Evolutionary conservation across 208 protist genomes (phyloP).

Genomic region (Leishmania martiniquensis): DNA sequence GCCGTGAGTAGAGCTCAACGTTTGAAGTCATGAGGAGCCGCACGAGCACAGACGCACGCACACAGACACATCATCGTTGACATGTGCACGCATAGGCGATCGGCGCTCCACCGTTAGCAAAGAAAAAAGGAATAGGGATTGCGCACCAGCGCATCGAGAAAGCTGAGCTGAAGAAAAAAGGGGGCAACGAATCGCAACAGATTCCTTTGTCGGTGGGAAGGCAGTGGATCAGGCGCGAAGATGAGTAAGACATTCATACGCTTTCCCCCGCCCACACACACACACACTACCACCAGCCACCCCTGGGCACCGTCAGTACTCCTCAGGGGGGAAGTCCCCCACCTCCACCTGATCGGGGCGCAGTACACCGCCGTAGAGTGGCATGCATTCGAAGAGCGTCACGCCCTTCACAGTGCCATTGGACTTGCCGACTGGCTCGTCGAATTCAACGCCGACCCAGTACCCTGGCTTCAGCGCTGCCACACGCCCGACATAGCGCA

Average conservation of each 20-base stretch:
- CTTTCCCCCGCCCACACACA: background rate
- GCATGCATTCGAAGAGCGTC: slow-evolving; percentile 86
- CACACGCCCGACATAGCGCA: slow-evolving; percentile 89
- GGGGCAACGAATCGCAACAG: too few species aligned
- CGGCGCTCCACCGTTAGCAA: too few species aligned
- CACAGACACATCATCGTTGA: background rate
- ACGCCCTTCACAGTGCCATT: slow-evolving; percentile 93
- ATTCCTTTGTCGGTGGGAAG: too few species aligned
- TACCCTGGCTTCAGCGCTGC: slow-evolving; percentile 84
- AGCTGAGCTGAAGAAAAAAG: too few species aligned
- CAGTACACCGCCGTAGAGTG: slow-evolving; percentile 85
- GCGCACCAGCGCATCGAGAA: background rate
- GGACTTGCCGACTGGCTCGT: slow-evolving; percentile 95
- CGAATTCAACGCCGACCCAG: slow-evolving; percentile 94
- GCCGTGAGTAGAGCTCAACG: background rate
- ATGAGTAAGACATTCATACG: too few species aligned
- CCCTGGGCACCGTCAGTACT: slow-evolving; percentile 63
- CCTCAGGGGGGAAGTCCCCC: slow-evolving; percentile 91
- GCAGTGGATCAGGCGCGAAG: too few species aligned
- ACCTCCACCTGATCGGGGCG: slow-evolving; percentile 89
- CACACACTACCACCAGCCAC: background rate
- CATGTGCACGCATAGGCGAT: too few species aligned
- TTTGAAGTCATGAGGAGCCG: background rate
- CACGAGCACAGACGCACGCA: background rate
- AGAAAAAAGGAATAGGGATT: background rate